Evolutionary conservation across 768 basidiomycete genomes (phyloP).

Genomic region (Mycena leptocephala): DNA sequence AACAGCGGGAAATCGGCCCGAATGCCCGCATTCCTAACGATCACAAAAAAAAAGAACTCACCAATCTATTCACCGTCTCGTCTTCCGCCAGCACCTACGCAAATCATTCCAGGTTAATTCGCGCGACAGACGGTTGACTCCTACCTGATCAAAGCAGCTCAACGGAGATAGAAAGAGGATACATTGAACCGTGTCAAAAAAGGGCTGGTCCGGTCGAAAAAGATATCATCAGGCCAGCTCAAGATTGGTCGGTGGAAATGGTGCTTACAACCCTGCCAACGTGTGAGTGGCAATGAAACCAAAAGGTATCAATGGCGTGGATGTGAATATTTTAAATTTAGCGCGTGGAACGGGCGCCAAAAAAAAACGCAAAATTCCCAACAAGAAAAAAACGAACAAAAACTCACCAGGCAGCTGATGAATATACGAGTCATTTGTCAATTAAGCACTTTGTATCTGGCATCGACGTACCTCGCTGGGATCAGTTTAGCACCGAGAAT

Average conservation of each 20-base stretch:
- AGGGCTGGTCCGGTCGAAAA: slow-evolving; percentile 46
- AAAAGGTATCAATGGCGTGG: neutral
- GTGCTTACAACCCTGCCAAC: neutral
- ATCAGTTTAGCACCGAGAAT: neutral
- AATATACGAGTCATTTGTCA: neutral
- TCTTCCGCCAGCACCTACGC: slow-evolving; percentile 47
- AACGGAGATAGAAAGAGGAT: slow-evolving; percentile 68
- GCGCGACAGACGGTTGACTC: neutral
- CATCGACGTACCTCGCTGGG: slow-evolving; percentile 46
- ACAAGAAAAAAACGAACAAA: slow-evolving; percentile 34
- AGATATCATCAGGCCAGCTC: neutral
- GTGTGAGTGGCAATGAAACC: too few relatives aligned
- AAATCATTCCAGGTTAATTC: neutral
- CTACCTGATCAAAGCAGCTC: slow-evolving; percentile 65
- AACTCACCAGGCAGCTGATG: slow-evolving; percentile 52
- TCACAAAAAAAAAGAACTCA: neutral
- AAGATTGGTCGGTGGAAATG: too few relatives aligned
- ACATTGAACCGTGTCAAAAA: slow-evolving; percentile 54
- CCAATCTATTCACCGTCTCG: slow-evolving; percentile 31
- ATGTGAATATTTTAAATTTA: neutral
- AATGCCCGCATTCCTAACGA: too few relatives aligned
- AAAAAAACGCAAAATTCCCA: neutral
- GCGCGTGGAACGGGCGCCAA: neutral
- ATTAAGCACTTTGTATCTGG: slow-evolving; percentile 28
- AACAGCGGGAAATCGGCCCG: neutral